Percentiles rank a stretch among this genome's conserved stretches.
phyloP scores from a whole-genome alignment of 345 rosid species.

The Gossypium sturtianum region DNA sequence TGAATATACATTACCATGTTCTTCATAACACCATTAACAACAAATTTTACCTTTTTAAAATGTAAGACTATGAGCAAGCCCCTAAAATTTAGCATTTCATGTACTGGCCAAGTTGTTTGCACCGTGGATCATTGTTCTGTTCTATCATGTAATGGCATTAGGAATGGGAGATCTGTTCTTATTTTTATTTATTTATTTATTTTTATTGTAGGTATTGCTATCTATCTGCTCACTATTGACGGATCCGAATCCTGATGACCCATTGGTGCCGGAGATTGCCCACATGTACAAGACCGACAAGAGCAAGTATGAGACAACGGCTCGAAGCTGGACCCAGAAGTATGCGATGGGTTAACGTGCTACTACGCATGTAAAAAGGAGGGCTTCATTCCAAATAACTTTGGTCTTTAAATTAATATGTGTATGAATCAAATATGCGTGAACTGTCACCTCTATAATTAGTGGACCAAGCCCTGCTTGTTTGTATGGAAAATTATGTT shows the following conservation, averaged over 20 bases:
- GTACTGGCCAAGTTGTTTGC: neutral
- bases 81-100: no score
- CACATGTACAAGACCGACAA: constrained; percentile 22
- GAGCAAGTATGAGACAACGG: constrained; percentile 16
- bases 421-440: constrained; percentile 14
- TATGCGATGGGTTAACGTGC: constrained; percentile 20
- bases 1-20: no score
- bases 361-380: constrained; percentile 21
- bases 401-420: constrained; percentile 26
- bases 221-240: constrained; percentile 19
- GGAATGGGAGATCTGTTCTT: neutral
- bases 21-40: neutral
- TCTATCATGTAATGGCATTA: neutral
- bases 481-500: constrained; percentile 22
- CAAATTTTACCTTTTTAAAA: neutral
- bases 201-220: constrained; percentile 10
- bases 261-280: constrained; percentile 16
- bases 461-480: constrained; percentile 32
- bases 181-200: neutral
- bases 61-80: neutral
- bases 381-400: constrained; percentile 29
- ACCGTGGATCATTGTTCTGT: neutral
- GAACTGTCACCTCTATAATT: constrained; percentile 18
- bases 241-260: constrained; percentile 21
- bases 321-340: constrained; percentile 22